Evolutionary conservation across 2,329 filamentous ascomycete genomes (phyloP).

Genomic region (Xylariales sp.): DNA sequence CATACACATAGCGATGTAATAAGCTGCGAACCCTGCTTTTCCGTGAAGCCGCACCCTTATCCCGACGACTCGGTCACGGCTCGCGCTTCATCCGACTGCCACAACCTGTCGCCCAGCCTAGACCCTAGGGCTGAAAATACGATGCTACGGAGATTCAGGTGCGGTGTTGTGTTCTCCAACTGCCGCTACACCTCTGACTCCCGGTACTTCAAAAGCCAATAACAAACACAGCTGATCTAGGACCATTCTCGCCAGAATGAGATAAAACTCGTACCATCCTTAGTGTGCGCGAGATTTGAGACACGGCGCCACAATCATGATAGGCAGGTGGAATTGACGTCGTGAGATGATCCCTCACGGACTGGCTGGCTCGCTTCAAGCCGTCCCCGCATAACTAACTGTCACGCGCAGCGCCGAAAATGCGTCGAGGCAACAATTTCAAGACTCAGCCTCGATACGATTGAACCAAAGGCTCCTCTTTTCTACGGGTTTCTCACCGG

Average conservation of each 20-base stretch:
- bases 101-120: slow-evolving; percentile 15
- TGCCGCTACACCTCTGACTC: slow-evolving; percentile 4
- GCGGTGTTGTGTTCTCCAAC: slow-evolving; percentile 21
- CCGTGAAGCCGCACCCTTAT: slow-evolving; percentile 17
- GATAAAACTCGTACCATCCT: slow-evolving; percentile 16
- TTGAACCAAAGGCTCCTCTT: slow-evolving; percentile 12
- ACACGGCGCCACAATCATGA: slow-evolving; percentile 21
- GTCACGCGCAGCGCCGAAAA: slow-evolving; percentile 34
- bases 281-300: slow-evolving; percentile 7
- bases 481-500: slow-evolving; percentile 7
- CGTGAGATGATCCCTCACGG: slow-evolving; percentile 25
- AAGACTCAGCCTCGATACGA: slow-evolving; percentile 32
- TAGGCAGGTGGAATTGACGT: slow-evolving; percentile 29
- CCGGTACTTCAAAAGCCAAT: slow-evolving; percentile 4
- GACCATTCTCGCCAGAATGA: slow-evolving; percentile 23
- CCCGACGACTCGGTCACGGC: slow-evolving; percentile 34
- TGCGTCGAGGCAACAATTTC: slow-evolving; percentile 18
- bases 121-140: slow-evolving; percentile 23
- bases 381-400: slow-evolving; percentile 33
- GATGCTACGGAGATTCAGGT: slow-evolving; percentile 18
- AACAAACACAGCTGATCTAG: slow-evolving; percentile 13
- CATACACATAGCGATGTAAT: slow-evolving; percentile 7
- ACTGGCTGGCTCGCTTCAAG: slow-evolving; percentile 32
- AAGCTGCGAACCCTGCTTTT: slow-evolving; percentile 7
- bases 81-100: slow-evolving; percentile 15